These are phyloP conservation scores for Candida pseudoglaebosa DNA, from an alignment of 805 yeast species.

Conservation along the genomic window DNA sequence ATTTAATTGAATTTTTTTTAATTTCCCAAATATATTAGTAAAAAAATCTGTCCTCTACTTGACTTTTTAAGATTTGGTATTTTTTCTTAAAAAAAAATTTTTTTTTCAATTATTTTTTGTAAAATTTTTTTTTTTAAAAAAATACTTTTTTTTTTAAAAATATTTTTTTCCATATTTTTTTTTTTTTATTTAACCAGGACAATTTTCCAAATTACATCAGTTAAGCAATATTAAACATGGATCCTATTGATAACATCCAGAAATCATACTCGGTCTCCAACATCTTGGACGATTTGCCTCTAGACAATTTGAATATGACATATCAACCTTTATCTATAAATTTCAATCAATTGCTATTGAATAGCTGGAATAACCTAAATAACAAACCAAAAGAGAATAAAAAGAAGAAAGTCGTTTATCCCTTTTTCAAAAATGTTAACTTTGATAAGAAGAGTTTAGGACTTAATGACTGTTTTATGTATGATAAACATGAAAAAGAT, in stretches of 20 bases:
- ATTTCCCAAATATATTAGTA: too few species aligned
- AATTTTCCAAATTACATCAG: not conserved
- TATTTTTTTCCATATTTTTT: not conserved
- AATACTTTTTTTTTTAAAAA: too few species aligned
- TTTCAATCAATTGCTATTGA: conserved; percentile 17
- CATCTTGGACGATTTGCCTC: not conserved
- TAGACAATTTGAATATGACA: not conserved
- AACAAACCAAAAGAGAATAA: not conserved
- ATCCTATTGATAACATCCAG: not conserved
- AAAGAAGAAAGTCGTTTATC: conserved; percentile 16
- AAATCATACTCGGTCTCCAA: not conserved
- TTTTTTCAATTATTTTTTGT: not conserved
- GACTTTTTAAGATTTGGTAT: not conserved
- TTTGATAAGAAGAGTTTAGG: conserved; percentile 24
- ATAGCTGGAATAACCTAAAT: conserved; percentile 32
- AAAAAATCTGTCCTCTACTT: too few species aligned
- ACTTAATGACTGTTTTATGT: conserved; percentile 34
- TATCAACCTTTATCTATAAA: conserved; percentile 2
- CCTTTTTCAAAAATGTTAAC: conserved; percentile 36
- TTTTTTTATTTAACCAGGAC: not conserved
- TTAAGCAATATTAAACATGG: not conserved
- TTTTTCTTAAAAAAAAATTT: not conserved
- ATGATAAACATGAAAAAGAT: conserved; percentile 15
- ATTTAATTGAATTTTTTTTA: too few species aligned
- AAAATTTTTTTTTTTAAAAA: too few species aligned